phyloP scores from a whole-genome alignment of 2,329 filamentous ascomycete genomes.

The Epichloe coenophiala region DNA sequence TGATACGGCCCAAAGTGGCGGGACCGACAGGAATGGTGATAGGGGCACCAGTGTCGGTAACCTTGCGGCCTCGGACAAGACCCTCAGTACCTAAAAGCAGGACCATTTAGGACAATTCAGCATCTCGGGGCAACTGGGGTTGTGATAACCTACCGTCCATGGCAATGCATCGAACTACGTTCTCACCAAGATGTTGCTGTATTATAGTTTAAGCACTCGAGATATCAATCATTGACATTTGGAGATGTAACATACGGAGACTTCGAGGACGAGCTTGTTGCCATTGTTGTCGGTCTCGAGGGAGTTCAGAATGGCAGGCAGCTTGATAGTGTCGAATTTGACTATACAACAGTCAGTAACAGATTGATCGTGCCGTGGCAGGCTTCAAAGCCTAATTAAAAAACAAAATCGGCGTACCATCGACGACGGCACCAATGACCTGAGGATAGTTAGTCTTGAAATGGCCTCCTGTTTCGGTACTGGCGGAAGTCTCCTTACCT shows the following conservation, averaged over 20 bases:
- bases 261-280: constrained; percentile 91
- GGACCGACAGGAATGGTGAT: constrained; percentile 94
- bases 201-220: constrained; percentile 10
- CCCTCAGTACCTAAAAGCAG: constrained; percentile 74
- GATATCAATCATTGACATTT: neutral
- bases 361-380: neutral
- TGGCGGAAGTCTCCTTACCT: constrained; percentile 32
- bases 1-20: constrained; percentile 93
- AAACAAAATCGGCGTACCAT: constrained; percentile 52
- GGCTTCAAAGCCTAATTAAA: neutral
- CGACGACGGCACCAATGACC: constrained; percentile 98
- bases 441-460: constrained; percentile 37
- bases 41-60: constrained; percentile 78
- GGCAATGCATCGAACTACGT: constrained; percentile 98
- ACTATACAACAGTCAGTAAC: constrained; percentile 41
- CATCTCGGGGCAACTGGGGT: neutral
- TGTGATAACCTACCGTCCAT: constrained; percentile 74
- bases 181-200: constrained; percentile 98
- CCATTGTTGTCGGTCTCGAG: constrained; percentile 83
- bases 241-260: constrained; percentile 53
- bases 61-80: constrained; percentile 85
- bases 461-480: neutral
- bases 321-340: constrained; percentile 90
- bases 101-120: constrained; percentile 2
- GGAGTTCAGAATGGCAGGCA: constrained; percentile 95